A percentile compares a stretch with the other conserved stretches of the same genome.
phyloP scores from a whole-genome alignment of 768 basidiomycete species.

The Lactifluus echinatus region DNA sequence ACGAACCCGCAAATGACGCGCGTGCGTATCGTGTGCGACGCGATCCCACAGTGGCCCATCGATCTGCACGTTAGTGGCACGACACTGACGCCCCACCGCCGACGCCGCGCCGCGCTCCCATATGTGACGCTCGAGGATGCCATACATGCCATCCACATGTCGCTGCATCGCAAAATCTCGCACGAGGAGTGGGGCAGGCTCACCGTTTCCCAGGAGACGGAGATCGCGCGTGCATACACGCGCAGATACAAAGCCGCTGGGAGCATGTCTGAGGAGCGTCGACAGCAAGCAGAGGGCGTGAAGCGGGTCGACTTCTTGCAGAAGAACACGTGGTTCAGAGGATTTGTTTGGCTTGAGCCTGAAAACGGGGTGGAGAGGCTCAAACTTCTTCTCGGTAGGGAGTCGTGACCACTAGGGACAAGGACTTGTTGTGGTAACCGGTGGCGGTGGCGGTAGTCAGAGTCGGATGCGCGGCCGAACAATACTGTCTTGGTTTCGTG shows the following conservation, averaged over 20 bases:
- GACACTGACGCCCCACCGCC: constrained; percentile 13
- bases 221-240: constrained; percentile 20
- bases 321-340: constrained; percentile 15
- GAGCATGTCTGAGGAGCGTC: not conserved
- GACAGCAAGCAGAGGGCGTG: constrained; percentile 18
- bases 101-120: constrained; percentile 9
- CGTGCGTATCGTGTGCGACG: constrained; percentile 17
- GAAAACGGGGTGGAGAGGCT: constrained; percentile 17
- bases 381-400: constrained; percentile 9
- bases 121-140: constrained; percentile 19
- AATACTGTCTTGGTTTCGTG: not conserved
- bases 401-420: not conserved
- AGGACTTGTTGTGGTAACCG: not conserved
- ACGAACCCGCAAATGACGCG: constrained; percentile 19
- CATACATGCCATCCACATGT: constrained; percentile 8
- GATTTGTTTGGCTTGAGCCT: constrained; percentile 16
- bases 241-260: constrained; percentile 18
- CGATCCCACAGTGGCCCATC: constrained; percentile 19
- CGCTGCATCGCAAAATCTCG: constrained; percentile 20
- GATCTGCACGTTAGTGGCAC: constrained; percentile 17
- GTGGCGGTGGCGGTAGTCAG: not conserved
- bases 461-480: not conserved
- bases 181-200: constrained; percentile 20
- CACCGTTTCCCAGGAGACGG: constrained; percentile 13
- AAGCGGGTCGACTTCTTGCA: constrained; percentile 21